Evolutionary conservation across 2,329 filamentous ascomycete genomes (phyloP).

Genomic region (Fusarium robinianum): DNA sequence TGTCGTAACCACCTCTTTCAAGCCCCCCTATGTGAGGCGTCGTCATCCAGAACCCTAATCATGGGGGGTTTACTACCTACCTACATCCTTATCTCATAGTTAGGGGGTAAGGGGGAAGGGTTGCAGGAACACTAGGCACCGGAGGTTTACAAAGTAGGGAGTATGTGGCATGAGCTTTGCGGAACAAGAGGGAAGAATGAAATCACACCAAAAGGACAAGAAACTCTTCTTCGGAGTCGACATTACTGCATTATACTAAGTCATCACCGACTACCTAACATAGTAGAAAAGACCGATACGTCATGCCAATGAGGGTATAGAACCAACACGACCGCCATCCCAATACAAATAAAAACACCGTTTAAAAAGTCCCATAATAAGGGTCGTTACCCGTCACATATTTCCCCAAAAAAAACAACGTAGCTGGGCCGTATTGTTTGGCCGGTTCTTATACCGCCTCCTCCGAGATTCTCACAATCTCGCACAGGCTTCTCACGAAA

Average conservation of each 20-base stretch:
- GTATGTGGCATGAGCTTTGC: no score
- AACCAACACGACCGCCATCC: constrained; percentile 19
- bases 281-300: constrained; percentile 1
- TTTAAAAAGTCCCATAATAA: background rate
- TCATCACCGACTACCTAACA: constrained; percentile 12
- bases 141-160: no score
- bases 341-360: constrained; percentile 11
- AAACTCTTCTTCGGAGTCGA: constrained; percentile 11
- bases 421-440: background rate
- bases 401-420: background rate
- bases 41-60: no score
- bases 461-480: constrained; percentile 48
- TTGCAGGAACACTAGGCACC: no score
- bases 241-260: constrained; percentile 27
- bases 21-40: no score
- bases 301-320: constrained; percentile 36
- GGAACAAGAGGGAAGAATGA: no score
- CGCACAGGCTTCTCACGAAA: constrained; percentile 48
- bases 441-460: constrained; percentile 33
- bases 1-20: no score
- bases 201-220: no score
- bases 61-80: no score
- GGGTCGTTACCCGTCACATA: constrained; percentile 1
- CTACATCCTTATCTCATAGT: no score
- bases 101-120: no score